These are phyloP conservation scores for Leccinum obscurum DNA, from an alignment of 768 basidiomycete genomes.

Conservation along the genomic window DNA sequence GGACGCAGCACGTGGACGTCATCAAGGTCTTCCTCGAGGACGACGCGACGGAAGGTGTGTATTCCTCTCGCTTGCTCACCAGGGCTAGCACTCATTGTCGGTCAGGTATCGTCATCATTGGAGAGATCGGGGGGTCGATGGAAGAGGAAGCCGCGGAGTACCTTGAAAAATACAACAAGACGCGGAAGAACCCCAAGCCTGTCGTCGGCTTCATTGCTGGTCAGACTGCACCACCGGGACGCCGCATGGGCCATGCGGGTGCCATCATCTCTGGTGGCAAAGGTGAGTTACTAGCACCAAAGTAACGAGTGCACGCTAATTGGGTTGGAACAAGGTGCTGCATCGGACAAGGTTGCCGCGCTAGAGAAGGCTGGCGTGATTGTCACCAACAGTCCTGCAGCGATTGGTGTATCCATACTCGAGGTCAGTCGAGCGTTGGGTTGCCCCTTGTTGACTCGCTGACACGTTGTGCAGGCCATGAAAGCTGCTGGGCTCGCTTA, in stretches of 20 bases:
- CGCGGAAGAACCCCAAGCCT: constrained; percentile 82
- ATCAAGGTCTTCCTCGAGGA: constrained; percentile 96
- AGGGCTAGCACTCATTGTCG: constrained; percentile 6
- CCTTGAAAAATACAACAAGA: constrained; percentile 90
- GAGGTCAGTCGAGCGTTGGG: constrained; percentile 53
- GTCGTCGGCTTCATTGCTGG: constrained; percentile 99
- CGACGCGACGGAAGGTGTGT: constrained; percentile 89
- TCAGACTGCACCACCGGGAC: constrained; percentile 94
- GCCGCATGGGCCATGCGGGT: constrained; percentile 98
- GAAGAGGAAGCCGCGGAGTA: constrained; percentile 99
- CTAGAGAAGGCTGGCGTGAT: constrained; percentile 90
- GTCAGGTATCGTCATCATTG: constrained; percentile 92
- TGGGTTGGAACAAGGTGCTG: constrained; percentile 58
- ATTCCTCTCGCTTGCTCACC: background rate
- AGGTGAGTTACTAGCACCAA: constrained; percentile 49
- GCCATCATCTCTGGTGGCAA: constrained; percentile 99
- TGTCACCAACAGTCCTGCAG: constrained; percentile 93
- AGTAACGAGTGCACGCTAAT: background rate
- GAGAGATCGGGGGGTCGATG: constrained; percentile 99
- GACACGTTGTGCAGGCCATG: constrained; percentile 58
- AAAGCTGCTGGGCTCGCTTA: constrained; percentile 70
- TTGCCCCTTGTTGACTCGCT: constrained; percentile 6
- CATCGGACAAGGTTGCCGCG: constrained; percentile 89
- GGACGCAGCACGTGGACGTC: constrained; percentile 93
- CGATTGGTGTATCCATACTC: constrained; percentile 88